Evolutionary conservation across 768 basidiomycete genomes (phyloP).

Genomic region (Lactarius vividus): DNA sequence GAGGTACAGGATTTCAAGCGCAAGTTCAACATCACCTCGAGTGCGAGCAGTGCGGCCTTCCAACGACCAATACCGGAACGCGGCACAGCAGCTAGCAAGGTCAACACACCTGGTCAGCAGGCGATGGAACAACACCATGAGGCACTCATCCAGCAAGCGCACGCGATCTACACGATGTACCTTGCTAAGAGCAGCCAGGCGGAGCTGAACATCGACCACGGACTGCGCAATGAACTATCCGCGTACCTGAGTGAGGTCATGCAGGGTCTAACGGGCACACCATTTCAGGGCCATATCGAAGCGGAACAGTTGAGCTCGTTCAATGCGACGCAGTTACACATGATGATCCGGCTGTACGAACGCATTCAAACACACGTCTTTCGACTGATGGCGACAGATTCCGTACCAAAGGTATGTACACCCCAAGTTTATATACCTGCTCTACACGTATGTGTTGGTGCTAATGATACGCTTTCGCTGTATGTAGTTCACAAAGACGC

Average conservation of each 20-base stretch:
- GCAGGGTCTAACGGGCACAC: conserved; percentile 68
- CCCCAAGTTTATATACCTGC: conserved; percentile 2
- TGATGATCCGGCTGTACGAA: conserved; percentile 90
- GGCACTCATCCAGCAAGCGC: conserved; percentile 89
- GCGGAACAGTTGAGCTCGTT: conserved; percentile 76
- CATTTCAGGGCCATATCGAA: conserved; percentile 78
- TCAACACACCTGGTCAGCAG: conserved; percentile 65
- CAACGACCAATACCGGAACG: conserved; percentile 51
- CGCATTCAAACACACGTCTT: conserved; percentile 97
- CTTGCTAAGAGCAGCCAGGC: conserved; percentile 93
- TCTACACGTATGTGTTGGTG: background rate
- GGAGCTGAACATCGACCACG: conserved; percentile 98
- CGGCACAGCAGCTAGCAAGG: conserved; percentile 34
- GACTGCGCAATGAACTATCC: conserved; percentile 89
- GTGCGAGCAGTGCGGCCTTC: conserved; percentile 38
- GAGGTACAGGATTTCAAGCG: conserved; percentile 97
- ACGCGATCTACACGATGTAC: conserved; percentile 91
- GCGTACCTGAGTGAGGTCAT: conserved; percentile 92
- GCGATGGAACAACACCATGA: conserved; percentile 99
- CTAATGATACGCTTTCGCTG: background rate
- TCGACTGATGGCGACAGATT: conserved; percentile 97
- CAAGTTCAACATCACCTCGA: conserved; percentile 94
- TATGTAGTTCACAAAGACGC: conserved; percentile 85
- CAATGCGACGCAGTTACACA: conserved; percentile 95
- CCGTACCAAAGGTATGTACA: conserved; percentile 80